Base-by-base conservation (phyloP, 495 filamentous ascomycete species). In the Stereocaulon alpinum region DNA sequence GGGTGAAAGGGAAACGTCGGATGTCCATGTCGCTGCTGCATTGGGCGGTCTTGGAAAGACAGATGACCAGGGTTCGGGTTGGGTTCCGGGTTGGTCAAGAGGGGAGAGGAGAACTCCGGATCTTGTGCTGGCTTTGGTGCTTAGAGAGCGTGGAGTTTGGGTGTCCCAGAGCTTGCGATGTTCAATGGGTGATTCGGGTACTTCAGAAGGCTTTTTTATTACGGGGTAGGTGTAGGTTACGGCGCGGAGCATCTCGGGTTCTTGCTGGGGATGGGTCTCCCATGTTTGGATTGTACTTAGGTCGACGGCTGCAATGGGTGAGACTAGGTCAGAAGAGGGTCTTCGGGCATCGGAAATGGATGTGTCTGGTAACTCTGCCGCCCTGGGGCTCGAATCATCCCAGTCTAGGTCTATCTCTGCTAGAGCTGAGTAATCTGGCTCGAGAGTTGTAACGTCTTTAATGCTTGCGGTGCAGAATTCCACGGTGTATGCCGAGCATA, bases 381-480 rank as follows among this genome's bases (percentile, higher is more conserved):
- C 44, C 12, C n/a, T 27, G 18, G 43, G 17, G 17, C 49, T 49
- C 4, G 42, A 34, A 4, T 51, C 48, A 40, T 44, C 52, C 15
- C 49, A 47, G 41, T 61, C 54, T 4, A 60, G 49, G 22, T 30
- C 18, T 15, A 43, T 27, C 12, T 37, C 58, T 14, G 40, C 32
- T n/a, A 60, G 30, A 10, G 41, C 58, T 11, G 40, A 42, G 32
- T 27, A 53, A 41, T 60, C 50, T n/a, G 50, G 58, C 29, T 60
- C 58, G 10, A 60, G 41, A 5, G 41, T 43, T 15, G 49, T 58
- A 41, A 67, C 45, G 7, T 59, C 61, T 24, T 48, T 60, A 14
- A 64, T 60, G 41, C 60, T 63, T n/a, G 64, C 55, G 4, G 62
- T 61, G 20, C 59, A 58, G 41, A 54, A 67, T 10, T 34, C 60